Evolutionary conservation across 495 filamentous ascomycete genomes (phyloP).

Genomic region (Tuber magnatum): DNA sequence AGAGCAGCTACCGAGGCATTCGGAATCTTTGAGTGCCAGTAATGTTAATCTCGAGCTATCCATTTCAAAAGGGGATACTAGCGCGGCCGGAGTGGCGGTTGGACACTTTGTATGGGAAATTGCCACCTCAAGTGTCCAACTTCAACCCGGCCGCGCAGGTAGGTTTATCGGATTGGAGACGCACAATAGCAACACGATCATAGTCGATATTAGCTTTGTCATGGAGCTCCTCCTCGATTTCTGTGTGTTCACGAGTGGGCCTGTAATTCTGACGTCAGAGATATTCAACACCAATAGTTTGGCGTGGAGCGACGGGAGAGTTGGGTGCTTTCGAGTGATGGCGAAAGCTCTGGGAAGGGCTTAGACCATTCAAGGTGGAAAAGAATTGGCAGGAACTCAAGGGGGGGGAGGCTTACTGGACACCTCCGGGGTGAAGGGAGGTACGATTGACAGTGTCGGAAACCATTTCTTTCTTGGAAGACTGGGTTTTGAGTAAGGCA

Average conservation of each 20-base stretch:
- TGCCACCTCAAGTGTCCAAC: neutral
- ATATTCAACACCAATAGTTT: slow-evolving; percentile 12
- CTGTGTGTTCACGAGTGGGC: slow-evolving; percentile 79
- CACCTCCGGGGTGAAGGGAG: slow-evolving; percentile 69
- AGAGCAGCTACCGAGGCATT: slow-evolving; percentile 87
- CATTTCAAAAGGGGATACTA: slow-evolving; percentile 1
- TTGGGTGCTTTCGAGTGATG: neutral
- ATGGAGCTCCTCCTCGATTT: slow-evolving; percentile 94
- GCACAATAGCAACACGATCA: slow-evolving; percentile 92
- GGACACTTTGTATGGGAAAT: neutral
- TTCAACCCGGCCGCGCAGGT: slow-evolving; percentile 7
- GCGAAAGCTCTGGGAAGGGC: slow-evolving; percentile 3
- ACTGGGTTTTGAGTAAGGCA: slow-evolving; percentile 19
- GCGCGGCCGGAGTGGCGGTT: neutral
- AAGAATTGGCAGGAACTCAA: neutral
- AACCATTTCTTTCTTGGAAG: slow-evolving; percentile 36
- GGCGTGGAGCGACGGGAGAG: slow-evolving; percentile 19
- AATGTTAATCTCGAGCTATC: slow-evolving; percentile 20
- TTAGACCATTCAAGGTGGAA: neutral
- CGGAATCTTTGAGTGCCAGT: slow-evolving; percentile 64
- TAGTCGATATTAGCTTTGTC: slow-evolving; percentile 99
- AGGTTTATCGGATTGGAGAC: slow-evolving; percentile 39
- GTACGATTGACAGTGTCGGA: slow-evolving; percentile 39
- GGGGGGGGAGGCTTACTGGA: slow-evolving; percentile 59
- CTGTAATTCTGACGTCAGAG: slow-evolving; percentile 46